Base-by-base conservation (phyloP, 805 yeast species). In the Soucietia sequanensis region DNA sequence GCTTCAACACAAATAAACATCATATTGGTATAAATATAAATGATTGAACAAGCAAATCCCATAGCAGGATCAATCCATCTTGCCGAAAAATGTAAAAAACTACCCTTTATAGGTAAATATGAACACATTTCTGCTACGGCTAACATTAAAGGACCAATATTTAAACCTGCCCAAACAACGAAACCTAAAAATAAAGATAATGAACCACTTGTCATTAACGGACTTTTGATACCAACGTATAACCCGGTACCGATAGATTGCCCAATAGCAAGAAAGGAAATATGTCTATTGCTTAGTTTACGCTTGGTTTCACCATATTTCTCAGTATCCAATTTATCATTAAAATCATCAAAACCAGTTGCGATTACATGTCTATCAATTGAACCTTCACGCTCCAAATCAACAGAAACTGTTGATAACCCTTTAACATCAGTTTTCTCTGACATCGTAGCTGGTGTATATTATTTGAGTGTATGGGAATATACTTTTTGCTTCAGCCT, bases 81-180 rank as follows among this genome's bases (percentile, higher is more conserved):
- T 11, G 65, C 61, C n/a, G 59, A 46, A 41, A 39, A 61, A 33
- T 60, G 65, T 34, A 60, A 48, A 25, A 60, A 58, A 6, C 62
- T 41, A n/a, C 68, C 68, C 33, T 56, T 57, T 27, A 60, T 57
- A 4, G 69, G 69, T 27, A 62, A 46, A 29, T 43, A 62, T 3
- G 63, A 48, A 38, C 66, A 57, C 68, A 62, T 62, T 41, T 62
- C 68, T 6, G 62, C 68, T 17, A 58, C 62, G 7, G 56, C 52
- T 48, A 55, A 56, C 66, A 58, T 62, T 46, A 60, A 52, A 1
- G 65, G 62, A 60, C 62, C 60, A 27, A 59, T 51, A 36, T 52
- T 54, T 26, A 60, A 48, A 33, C 46, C 39, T 6, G 66, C 58
- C 52, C 52, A 62, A 14, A 50, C 33, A 9, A 59, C 22, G 38